Evolutionary conservation across 169 alveolate species (phyloP), one percentile per base, ranked within the genome.

Genomic region (Plasmodium falciparum): DNA sequence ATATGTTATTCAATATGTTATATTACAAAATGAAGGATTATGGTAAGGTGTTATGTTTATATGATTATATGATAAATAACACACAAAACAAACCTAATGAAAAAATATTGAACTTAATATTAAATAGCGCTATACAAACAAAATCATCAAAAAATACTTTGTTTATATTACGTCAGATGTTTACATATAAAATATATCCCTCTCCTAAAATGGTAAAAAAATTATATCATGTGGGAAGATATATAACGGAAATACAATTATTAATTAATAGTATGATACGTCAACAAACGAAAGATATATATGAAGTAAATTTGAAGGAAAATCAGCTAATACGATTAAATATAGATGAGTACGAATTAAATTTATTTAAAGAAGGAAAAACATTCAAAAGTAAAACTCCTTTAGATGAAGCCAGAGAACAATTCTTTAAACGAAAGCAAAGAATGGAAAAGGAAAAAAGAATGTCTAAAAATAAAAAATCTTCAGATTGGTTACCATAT

Each of bases 211-310:
- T 94, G 66, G 74, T 93, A 45, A 93, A 73, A 39, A 93, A 78
- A 63, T 88, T 96, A 72, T 95, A 93, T 17, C 88, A 73, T 26
- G 96, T 91, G 12, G 98, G 96, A n/a, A 93, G 95, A 59, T 92
- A 92, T 65, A 92, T 95, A 59, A 73, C 94, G 3, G 96, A 95
- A 5, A 93, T 96, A 9, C 97, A 96, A 90, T 24, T 70, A 52
- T 72, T 91, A 56, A 93, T 95, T 47, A 85, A 78, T 29, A 89
- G 86, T 62, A 59, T 93, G 73, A 73, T 93, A 22, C 2, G 50
- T 74, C 92, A 89, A 73, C 95, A 95, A 71, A 94, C 93, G 92
- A 75, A 90, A 54, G 90, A 90, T 1, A 75, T 88, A 20, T 95
- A 76, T 74, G 92, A 91, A 11, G 93, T 50, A 66, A 78, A 71